Base-by-base conservation (phyloP, 306 rosid species). In the Castanospermum australe region DNA sequence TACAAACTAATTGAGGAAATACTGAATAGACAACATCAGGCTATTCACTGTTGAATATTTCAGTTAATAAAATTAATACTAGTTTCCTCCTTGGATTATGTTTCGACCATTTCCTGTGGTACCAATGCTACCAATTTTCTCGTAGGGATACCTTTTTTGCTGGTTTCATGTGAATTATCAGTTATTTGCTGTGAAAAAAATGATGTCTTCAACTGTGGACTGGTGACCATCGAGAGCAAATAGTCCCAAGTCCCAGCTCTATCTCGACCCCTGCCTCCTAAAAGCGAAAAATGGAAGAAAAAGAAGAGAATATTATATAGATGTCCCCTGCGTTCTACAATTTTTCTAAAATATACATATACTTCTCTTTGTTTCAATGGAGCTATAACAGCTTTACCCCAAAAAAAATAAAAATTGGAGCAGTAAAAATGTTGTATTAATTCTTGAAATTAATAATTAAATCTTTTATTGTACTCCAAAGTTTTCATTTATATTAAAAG, bases 1-100 rank as follows among this genome's bases (percentile, higher is more conserved):
- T 77, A 79, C 71, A 76, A 77, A 71, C 75, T 21, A 61, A 78
- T 69, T 68, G 82, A 62, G 80, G 15, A 54, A 75, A 35, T n/a
- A n/a, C n/a, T n/a, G n/a, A n/a, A n/a, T 69, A 75, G 79, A 57
- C 59, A 39, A 33, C 36, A 44, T 54, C 50, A 74, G 69, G 67
- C 75, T 54, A 72, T 75, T 48, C 59, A 30, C 35, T 62, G 79
- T 62, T 66, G 54, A 36, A 50, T 84, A 76, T 15, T 63, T 15
- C 70, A 62, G 14, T 70, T 71, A 32, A 70, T 62, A 30, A 68
- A 17, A 1, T 17, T 59, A 35, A 17, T 54, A 21, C 1, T 48
- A 18, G 69, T 62, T 61, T 61, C 50, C 69, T 33, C 57, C 61
- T 41, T 71, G 73, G 65, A 60, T 55, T 36, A 11, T 59, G 30